Percentiles rank a stretch among this genome's conserved stretches.
Conservation (phyloP, 139 green algal species). For the Closterium sp. region DNA sequence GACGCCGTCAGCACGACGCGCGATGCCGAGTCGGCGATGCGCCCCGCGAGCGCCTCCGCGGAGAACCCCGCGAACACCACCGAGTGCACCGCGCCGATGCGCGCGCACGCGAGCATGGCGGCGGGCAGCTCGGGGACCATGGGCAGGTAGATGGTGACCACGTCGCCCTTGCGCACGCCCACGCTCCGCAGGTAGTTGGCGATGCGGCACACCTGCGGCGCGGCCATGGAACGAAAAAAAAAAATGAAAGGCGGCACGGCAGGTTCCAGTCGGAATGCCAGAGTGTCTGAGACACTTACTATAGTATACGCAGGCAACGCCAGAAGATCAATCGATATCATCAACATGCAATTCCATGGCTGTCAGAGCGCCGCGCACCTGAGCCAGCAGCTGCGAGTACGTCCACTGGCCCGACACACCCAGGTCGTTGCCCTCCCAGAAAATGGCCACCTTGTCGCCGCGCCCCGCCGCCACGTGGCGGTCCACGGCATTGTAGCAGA, state of each 20-base stretch:
- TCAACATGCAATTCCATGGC: no score
- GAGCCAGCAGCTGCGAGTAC: constrained; percentile 71
- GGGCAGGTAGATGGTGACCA: constrained; percentile 94
- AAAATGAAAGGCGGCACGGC: no score
- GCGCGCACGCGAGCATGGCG: constrained; percentile 82
- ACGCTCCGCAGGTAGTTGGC: constrained; percentile 82
- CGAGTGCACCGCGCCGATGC: constrained; percentile 86
- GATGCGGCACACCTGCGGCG: constrained; percentile 55
- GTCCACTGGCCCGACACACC: constrained; percentile 64
- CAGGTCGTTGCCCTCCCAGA: constrained; percentile 88
- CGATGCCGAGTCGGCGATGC: constrained; percentile 65
- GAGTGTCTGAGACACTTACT: no score
- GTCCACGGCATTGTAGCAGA: constrained; percentile 87
- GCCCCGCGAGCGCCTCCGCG: constrained; percentile 75
- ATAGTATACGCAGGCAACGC: no score
- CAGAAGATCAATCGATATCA: no score
- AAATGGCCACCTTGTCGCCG: constrained; percentile 59
- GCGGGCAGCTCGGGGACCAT: constrained; percentile 82
- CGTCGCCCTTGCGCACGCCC: constrained; percentile 80
- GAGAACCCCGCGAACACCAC: constrained; percentile 96
- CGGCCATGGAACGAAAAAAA: no score
- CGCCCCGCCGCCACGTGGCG: constrained; percentile 61
- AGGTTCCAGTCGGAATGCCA: no score
- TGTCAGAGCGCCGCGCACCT: constrained; percentile 26
- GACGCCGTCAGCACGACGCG: constrained; percentile 68